Conservation (phyloP, 2,329 filamentous ascomycete genomes). For the Microsporum ferrugineum region DNA sequence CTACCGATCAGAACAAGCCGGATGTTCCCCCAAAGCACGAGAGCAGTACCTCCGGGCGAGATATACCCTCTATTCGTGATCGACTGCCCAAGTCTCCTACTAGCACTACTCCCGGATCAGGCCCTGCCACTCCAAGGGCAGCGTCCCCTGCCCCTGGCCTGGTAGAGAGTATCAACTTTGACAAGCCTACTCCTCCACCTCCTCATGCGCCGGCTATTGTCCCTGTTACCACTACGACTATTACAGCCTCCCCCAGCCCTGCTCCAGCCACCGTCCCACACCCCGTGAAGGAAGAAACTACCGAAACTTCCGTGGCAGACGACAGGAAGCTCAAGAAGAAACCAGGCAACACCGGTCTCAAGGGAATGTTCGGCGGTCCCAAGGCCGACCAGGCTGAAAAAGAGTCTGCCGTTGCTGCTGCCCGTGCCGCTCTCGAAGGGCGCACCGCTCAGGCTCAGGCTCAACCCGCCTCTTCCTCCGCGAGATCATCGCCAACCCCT, state of each 20-base stretch:
- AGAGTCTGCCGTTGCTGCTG: constrained; percentile 31
- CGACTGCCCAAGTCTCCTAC: background rate
- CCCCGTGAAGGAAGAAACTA: constrained; percentile 8
- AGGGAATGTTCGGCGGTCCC: constrained; percentile 33
- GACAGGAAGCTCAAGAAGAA: constrained; percentile 37
- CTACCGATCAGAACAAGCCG: constrained; percentile 5
- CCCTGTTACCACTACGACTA: background rate
- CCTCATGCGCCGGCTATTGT: background rate
- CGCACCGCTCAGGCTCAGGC: constrained; percentile 25
- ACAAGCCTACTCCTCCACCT: background rate
- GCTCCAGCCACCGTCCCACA: constrained; percentile 16
- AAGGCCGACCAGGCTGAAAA: constrained; percentile 22
- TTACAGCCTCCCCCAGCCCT: constrained; percentile 8
- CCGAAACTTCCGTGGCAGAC: constrained; percentile 17
- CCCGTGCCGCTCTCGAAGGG: constrained; percentile 32
- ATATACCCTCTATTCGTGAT: background rate
- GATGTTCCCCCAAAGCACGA: constrained; percentile 19
- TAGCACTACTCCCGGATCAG: background rate
- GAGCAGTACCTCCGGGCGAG: constrained; percentile 21
- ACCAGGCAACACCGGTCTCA: constrained; percentile 31
- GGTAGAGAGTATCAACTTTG: background rate
- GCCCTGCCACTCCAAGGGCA: background rate
- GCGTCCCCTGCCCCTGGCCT: constrained; percentile 6
- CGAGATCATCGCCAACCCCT: constrained; percentile 18
- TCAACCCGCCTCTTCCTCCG: background rate